phyloP scores from a whole-genome alignment of 2,329 filamentous ascomycete genomes.

The Tricladium varicosporioides region DNA sequence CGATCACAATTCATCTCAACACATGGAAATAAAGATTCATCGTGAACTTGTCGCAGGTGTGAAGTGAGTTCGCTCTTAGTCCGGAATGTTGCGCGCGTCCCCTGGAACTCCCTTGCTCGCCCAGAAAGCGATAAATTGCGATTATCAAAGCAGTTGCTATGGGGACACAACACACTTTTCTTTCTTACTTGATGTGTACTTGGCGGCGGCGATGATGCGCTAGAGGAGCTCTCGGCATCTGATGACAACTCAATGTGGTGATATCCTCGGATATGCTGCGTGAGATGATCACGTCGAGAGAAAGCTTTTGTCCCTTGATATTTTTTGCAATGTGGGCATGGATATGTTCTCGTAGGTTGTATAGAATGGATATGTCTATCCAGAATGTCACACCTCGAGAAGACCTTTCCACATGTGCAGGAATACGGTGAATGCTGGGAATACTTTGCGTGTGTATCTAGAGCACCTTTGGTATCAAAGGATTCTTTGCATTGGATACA shows the following conservation, averaged over 20 bases:
- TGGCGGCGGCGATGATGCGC: neutral
- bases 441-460: slow-evolving; percentile 7
- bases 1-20: slow-evolving; percentile 26
- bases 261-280: slow-evolving; percentile 36
- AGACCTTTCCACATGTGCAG: slow-evolving; percentile 25
- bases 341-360: slow-evolving; percentile 20
- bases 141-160: slow-evolving; percentile 6
- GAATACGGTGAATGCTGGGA: slow-evolving; percentile 4
- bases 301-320: slow-evolving; percentile 34
- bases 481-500: neutral
- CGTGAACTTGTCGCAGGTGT: slow-evolving; percentile 37
- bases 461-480: slow-evolving; percentile 1
- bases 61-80: slow-evolving; percentile 29
- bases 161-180: neutral
- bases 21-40: slow-evolving; percentile 35
- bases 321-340: slow-evolving; percentile 34
- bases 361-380: slow-evolving; percentile 24
- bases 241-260: slow-evolving; percentile 31
- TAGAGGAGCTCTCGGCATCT: neutral
- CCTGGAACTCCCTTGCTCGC: neutral
- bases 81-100: neutral
- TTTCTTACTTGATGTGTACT: neutral
- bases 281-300: slow-evolving; percentile 36
- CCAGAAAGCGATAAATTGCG: too few species aligned
- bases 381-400: slow-evolving; percentile 28